These are phyloP conservation scores for Zygosaccharomyces sapae DNA, from an alignment of 1,139 yeast species.

Conservation along the genomic window DNA sequence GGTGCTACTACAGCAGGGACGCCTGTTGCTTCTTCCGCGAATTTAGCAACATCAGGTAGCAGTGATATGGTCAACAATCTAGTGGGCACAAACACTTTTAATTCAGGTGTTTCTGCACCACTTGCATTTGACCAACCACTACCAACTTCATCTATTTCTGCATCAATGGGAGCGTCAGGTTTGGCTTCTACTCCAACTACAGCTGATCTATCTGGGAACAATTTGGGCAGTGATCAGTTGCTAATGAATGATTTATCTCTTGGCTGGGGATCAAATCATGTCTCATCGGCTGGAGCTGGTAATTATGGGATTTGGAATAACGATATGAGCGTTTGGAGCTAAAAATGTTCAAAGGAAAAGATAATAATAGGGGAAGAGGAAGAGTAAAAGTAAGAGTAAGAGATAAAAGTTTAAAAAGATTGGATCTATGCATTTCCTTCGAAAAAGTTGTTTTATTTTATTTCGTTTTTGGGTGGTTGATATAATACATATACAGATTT, in stretches of 20 bases:
- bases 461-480: neutral
- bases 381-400: neutral
- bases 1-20: slow-evolving; percentile 9
- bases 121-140: slow-evolving; percentile 10
- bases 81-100: slow-evolving; percentile 10
- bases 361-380: neutral
- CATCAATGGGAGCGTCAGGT: slow-evolving; percentile 6
- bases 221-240: slow-evolving; percentile 11
- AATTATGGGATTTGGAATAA: slow-evolving; percentile 36
- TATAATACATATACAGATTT: neutral
- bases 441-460: neutral
- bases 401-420: neutral
- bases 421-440: neutral
- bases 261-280: slow-evolving; percentile 30
- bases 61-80: slow-evolving; percentile 12
- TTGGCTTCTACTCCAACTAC: slow-evolving; percentile 6
- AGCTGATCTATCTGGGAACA: slow-evolving; percentile 6
- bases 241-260: slow-evolving; percentile 23
- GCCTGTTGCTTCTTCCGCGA: slow-evolving; percentile 9
- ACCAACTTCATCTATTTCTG: slow-evolving; percentile 10
- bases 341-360: slow-evolving; percentile 1
- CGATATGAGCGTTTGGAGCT: slow-evolving; percentile 38
- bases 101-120: slow-evolving; percentile 7
- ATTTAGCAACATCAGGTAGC: slow-evolving; percentile 11
- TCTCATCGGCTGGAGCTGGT: slow-evolving; percentile 24